phyloP scores from a whole-genome alignment of 306 rosid species.

The Quercus gilva region DNA sequence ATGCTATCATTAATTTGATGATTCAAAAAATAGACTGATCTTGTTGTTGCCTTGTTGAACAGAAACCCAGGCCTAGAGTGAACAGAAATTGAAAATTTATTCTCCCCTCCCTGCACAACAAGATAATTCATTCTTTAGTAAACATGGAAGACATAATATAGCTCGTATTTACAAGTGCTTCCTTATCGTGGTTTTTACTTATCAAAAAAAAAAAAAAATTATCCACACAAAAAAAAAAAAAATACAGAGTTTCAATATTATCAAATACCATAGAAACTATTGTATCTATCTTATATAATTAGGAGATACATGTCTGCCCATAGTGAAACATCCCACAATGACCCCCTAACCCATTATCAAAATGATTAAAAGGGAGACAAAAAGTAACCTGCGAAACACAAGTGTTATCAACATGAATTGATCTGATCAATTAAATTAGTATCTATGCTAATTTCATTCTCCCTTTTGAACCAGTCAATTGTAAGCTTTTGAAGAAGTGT shows the following conservation, averaged over 20 bases:
- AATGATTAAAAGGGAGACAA: too few relatives aligned
- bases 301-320: too few relatives aligned
- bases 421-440: not conserved
- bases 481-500: not conserved
- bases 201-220: not conserved
- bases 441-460: not conserved
- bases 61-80: slow-evolving; percentile 95
- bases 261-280: too few relatives aligned
- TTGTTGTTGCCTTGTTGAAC: slow-evolving; percentile 77
- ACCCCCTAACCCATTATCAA: too few relatives aligned
- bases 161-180: not conserved
- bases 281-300: too few relatives aligned
- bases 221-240: not conserved
- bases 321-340: too few relatives aligned
- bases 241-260: too few relatives aligned
- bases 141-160: not conserved
- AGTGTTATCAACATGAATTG: too few relatives aligned
- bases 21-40: slow-evolving; percentile 70
- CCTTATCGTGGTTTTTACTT: not conserved
- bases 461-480: not conserved
- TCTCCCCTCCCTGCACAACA: slow-evolving; percentile 66
- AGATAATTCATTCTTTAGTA: slow-evolving; percentile 17
- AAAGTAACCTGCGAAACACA: too few relatives aligned
- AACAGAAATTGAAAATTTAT: slow-evolving; percentile 75
- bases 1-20: slow-evolving; percentile 92